Evolutionary conservation across 208 protist species (phyloP), one percentile per base, ranked within the genome.

Genomic region (Wallacemonas sp.): DNA sequence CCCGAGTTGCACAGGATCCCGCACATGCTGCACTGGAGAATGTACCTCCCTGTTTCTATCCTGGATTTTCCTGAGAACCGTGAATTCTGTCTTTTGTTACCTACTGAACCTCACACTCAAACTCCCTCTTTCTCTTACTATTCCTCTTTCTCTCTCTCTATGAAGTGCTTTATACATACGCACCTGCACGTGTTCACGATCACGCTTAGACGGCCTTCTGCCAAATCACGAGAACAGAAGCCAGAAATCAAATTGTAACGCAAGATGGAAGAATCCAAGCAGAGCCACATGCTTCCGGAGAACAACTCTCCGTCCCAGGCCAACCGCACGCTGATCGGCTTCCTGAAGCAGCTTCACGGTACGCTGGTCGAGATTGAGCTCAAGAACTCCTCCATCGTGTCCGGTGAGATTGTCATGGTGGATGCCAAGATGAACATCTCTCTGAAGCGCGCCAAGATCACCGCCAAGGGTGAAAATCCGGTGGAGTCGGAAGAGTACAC

Each of bases 331-430:
- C 90, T 98, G 23, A 83, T 98, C 39, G 68, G 93, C 44, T 99
- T 99, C 76, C 88, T 99, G 34, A 98, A 99, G 92, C 97, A 99
- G 84, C 89, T 99, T 27, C 88, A 82, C 14, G 98, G 97, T 63
- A 98, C 99, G 60, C 96, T 94, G 1, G 98, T 99, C 2, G 98
- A 98, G 17, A 94, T 99, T 57, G 98, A 99, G 75, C 83, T 99
- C 33, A 99, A 99, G 81, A 99, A 99, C 89, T 97, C 98, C 0
- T 98, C 98, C 16, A 89, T 99, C 34, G 93, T 99, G 11, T 87
- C 87, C 4, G 90, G 90, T 17, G 88, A 94, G 43, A 84, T 97
- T 41, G 63, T 78, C 21, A 83, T 83, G 71, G 90, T 96, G 1
- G 90, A 96, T 57, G 68, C 76, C 3, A 85, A 90, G 33, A 99